Base-by-base conservation (phyloP, 2,329 filamentous ascomycete genomes). In the Bipolaris oryzae region DNA sequence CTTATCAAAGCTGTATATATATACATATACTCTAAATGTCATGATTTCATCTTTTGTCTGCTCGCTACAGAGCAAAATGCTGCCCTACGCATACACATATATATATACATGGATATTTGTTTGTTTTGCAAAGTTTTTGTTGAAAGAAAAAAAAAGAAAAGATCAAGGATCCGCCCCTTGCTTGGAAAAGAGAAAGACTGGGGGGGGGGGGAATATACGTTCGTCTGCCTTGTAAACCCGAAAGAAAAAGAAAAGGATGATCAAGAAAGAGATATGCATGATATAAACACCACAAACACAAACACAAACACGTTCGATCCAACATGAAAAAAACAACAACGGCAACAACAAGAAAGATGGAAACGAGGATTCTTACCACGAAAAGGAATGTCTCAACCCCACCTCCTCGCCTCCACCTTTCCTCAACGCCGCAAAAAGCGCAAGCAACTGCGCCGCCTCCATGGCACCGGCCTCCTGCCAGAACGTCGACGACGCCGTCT, bases 401-500 rank as follows among this genome's bases (percentile, higher is more conserved):
- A 5, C 65, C 35, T 69, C 69, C 10, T 62, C 57, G 7, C 16
- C 48, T 0, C 16, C 16, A 3, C 62, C 61, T 18, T 66, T 72
- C 5, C 69, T 60, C 33, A 75, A 62, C 16, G 69, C 65, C 2
- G 74, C 71, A 43, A 75, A 75, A n/a, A 76, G 55, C 1, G 64
- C 57, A 2, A 76, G 61, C 1, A 76, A 58, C 48, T 74, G 66
- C 3, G 69, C 63, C 6, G 73, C 74, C 50, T 76, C 74, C 2
- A 73, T 48, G 1, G 68, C 72, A 0, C 72, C 72, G 1, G 56
- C 58, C 44, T 75, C 74, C 44, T 73, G 68, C 74, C 74, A 76
- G 33, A 76, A 76, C 1, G 66, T 69, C 1, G 72, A 61, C 0
- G 59, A 47, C 1, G 65, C 47, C 0, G 72, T 58, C 55, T 75